Percentiles rank a stretch among this genome's conserved stretches.
Conservation (phyloP, 345 rosid species). For the Populus deltoides region DNA sequence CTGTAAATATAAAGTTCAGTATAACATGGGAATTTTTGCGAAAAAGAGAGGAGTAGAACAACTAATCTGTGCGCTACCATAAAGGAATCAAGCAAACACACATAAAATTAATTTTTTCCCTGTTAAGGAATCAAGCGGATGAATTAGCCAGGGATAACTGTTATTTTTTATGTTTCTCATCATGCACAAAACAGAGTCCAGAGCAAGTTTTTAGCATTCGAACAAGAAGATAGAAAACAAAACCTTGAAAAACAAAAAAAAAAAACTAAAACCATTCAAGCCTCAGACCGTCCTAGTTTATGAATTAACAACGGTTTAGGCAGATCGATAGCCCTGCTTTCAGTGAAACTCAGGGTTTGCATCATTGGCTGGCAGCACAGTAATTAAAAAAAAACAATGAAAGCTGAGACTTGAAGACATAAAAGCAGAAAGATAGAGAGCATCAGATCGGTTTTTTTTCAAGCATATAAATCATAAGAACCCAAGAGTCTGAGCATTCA, state of each 20-base stretch:
- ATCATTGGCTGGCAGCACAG: conserved; percentile 25
- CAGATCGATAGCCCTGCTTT: conserved; percentile 15
- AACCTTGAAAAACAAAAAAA: too few relatives aligned
- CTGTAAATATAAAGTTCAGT: too few relatives aligned
- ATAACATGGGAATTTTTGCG: too few relatives aligned
- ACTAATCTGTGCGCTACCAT: too few relatives aligned
- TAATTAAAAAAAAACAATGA: background rate
- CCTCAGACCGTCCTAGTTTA: too few relatives aligned
- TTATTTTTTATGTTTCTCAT: conserved; percentile 31
- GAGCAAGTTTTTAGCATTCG: too few relatives aligned
- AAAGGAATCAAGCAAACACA: background rate
- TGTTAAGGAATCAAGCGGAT: conserved; percentile 23
- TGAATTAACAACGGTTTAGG: conserved; percentile 26
- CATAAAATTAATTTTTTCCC: background rate
- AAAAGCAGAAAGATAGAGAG: conserved; percentile 1
- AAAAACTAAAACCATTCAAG: too few relatives aligned
- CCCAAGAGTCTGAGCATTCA: conserved; percentile 22
- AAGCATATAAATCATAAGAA: conserved; percentile 29
- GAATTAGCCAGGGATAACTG: conserved; percentile 71
- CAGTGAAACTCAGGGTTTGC: conserved; percentile 12
- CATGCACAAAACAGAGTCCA: conserved; percentile 30
- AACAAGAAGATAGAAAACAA: too few relatives aligned
- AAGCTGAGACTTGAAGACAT: too few relatives aligned
- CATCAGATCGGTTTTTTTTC: conserved; percentile 57
- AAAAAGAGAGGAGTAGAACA: too few relatives aligned